These are phyloP conservation scores for Syzygium oleosum DNA, from an alignment of 345 rosid species.

Conservation along the genomic window DNA sequence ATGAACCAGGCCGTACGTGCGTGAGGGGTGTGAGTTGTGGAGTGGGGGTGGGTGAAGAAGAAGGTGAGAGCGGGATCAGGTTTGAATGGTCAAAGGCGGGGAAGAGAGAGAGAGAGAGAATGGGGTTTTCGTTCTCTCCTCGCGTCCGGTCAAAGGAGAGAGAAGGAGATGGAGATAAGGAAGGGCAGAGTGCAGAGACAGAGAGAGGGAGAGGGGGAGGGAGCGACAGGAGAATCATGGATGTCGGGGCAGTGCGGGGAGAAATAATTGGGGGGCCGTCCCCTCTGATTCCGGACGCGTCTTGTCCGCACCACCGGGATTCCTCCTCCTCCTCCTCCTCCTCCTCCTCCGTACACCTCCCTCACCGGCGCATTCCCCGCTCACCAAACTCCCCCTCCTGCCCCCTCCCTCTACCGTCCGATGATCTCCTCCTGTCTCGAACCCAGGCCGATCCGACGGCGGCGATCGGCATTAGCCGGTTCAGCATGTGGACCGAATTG, in stretches of 20 bases:
- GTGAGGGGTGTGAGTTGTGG: not conserved
- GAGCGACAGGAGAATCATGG: slow-evolving; percentile 20
- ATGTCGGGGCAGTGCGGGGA: slow-evolving; percentile 65
- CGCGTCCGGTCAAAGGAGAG: not conserved
- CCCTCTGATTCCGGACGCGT: slow-evolving; percentile 64
- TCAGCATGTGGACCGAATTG: not conserved
- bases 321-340: slow-evolving; percentile 1
- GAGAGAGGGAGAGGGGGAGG: not conserved
- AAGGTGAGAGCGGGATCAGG: not conserved
- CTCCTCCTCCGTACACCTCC: slow-evolving; percentile 6
- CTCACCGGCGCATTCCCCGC: slow-evolving; percentile 44
- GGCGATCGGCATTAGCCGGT: not conserved
- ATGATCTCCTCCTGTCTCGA: not conserved
- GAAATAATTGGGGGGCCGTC: slow-evolving; percentile 33
- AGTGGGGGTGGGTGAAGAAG: not conserved
- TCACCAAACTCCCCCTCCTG: not conserved
- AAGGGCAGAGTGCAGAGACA: not conserved
- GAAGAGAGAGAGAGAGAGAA: not conserved
- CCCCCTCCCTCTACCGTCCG: not conserved
- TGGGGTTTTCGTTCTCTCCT: not conserved
- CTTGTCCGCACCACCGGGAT: slow-evolving; percentile 44
- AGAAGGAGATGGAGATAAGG: not conserved
- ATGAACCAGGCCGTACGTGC: not conserved
- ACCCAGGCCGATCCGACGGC: not conserved
- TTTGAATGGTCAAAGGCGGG: slow-evolving; percentile 3